A percentile compares a stretch with the other conserved stretches of the same genome.
phyloP scores from a whole-genome alignment of 768 basidiomycete genomes.

The Clitopilus hobsonii region DNA sequence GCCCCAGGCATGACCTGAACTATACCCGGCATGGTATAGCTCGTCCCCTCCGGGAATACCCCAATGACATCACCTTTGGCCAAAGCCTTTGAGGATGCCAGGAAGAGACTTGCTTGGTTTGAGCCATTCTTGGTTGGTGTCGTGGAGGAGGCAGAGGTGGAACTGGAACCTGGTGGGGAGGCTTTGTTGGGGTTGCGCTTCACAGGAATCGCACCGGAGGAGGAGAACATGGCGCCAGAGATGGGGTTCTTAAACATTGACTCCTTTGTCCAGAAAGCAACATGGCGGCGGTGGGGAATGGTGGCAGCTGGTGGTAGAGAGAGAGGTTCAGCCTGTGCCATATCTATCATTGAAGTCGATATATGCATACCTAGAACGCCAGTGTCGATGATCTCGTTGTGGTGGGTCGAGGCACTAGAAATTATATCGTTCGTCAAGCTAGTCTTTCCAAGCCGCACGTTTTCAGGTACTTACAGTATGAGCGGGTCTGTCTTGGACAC shows the following conservation, averaged over 20 bases:
- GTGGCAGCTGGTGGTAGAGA: conserved; percentile 36
- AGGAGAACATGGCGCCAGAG: conserved; percentile 43
- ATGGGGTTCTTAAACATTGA: conserved; percentile 60
- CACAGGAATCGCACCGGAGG: conserved; percentile 72
- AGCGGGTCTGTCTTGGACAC: conserved; percentile 52
- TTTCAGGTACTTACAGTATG: conserved; percentile 42
- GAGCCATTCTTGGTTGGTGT: conserved; percentile 3
- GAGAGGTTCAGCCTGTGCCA: neutral
- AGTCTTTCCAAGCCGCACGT: too few species aligned
- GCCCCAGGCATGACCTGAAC: conserved; percentile 56
- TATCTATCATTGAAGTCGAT: neutral
- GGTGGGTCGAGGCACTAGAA: conserved; percentile 52
- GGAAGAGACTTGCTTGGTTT: conserved; percentile 43
- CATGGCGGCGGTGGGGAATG: conserved; percentile 51
- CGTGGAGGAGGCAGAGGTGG: conserved; percentile 2
- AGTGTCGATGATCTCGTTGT: conserved; percentile 68
- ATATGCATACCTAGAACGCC: conserved; percentile 33
- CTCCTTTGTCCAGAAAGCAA: conserved; percentile 73
- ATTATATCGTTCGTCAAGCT: neutral
- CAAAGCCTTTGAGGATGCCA: conserved; percentile 52
- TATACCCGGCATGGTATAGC: conserved; percentile 42
- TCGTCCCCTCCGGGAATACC: conserved; percentile 65
- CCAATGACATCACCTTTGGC: conserved; percentile 51
- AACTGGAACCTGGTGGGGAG: too few species aligned
- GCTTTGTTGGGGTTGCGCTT: conserved; percentile 50